Evolutionary conservation across 257 asterid genomes (phyloP), one percentile per base, ranked within the genome.

Genomic region (Capsicum baccatum): DNA sequence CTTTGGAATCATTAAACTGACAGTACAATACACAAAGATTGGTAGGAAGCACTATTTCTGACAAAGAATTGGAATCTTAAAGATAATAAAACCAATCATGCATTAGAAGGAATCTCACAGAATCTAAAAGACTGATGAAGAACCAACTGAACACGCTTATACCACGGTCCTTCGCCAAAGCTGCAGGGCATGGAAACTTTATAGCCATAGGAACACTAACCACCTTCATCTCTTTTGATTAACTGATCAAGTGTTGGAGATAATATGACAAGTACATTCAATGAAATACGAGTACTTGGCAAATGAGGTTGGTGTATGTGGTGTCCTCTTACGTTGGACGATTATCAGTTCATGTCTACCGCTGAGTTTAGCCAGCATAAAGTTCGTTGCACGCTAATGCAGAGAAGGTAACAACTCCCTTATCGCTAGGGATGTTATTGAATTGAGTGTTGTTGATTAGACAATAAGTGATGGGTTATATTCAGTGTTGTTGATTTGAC

Each of bases 401-500:
- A 76, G 21, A 52, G 5, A 26, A 54, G 19, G 21, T 26, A 76
- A 76, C 62, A 26, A 14, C 63, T 52, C 48, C 63, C 15, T 50
- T 76, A 0, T 76, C 2, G 14, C 62, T 76, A 13, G 48, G 60
- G 21, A 76, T 21, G 63, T 26, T 44, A 76, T 76, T 21, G 44
- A 52, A 76, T 52, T 50, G 62, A 50, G 81, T 74, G 81, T 5
- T 76, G 35, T 70, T n/a, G 55, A 42, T 70, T 17, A 70, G 79
- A 70, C n/a, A 17, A 5, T 44, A 70, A 44, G 5, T 44, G 33
- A 42, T 17, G 57, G 79, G 79, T 17, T 48, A 70, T 68, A 70
- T 68, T 68, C 26, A 39, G 79, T 17, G 37, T n/a, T 44, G 55
- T 17, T 44, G 37, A 76, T 37, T 76, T 13, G 81, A 74, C 19